Conservation (phyloP, 768 basidiomycete genomes). For the Cyclocybe cylindracea region DNA sequence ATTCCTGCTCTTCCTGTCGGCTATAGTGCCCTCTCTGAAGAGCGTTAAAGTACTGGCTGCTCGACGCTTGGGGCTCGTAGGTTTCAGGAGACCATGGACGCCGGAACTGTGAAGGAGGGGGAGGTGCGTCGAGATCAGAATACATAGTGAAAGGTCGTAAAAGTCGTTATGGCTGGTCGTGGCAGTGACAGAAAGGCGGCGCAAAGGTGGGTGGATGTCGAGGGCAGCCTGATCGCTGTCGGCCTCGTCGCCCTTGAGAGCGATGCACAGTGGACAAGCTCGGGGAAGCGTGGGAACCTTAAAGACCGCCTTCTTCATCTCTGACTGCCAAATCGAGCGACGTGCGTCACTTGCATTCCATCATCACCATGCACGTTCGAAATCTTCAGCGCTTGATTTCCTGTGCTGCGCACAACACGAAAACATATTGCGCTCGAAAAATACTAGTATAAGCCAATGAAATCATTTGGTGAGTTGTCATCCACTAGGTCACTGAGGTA, state of each 20-base stretch:
- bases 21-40: constrained; percentile 15
- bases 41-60: constrained; percentile 7
- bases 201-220: not conserved
- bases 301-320: not conserved
- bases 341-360: not conserved
- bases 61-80: constrained; percentile 42
- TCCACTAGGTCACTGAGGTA: too few relatives aligned
- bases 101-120: constrained; percentile 53
- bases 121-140: constrained; percentile 50
- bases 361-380: constrained; percentile 27
- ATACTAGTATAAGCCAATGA: too few relatives aligned
- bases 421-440: too few relatives aligned
- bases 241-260: constrained; percentile 4
- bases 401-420: too few relatives aligned
- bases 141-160: constrained; percentile 34
- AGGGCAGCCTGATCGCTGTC: constrained; percentile 7
- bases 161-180: constrained; percentile 15
- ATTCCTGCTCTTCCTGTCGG: constrained; percentile 4
- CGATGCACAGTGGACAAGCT: constrained; percentile 7
- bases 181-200: constrained; percentile 1
- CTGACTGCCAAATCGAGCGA: constrained; percentile 6
- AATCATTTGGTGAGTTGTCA: too few relatives aligned
- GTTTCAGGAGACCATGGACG: constrained; percentile 70
- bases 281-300: constrained; percentile 13
- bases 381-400: not conserved